Percentiles rank a stretch among this genome's conserved stretches.
Conservation (phyloP, 129 eudicot genomes). For the sunflower (Helianthus annuus) region HanXRQr2.0-SUNRISE NC_035436.2:194694923-194695422, state of each 20-base stretch:
- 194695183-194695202: conserved; percentile 92
- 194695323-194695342: conserved; percentile 11
- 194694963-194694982: conserved; percentile 84
- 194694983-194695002: conserved; percentile 76
- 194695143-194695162: conserved; percentile 96
- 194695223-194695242: conserved; percentile 63
- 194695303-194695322: conserved; percentile 18
- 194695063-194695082: conserved; percentile 34
- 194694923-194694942: conserved; percentile 54
- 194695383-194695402: neutral
- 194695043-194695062: conserved; percentile 36
- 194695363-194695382: conserved; percentile 5
- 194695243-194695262: conserved; percentile 12
- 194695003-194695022: conserved; percentile 55
- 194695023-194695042: conserved; percentile 39
- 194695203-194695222: conserved; percentile 95
- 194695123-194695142: conserved; percentile 97
- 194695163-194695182: conserved; percentile 84
- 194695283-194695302: conserved; percentile 5
- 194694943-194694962: conserved; percentile 90
- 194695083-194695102: conserved; percentile 50
- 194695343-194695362: conserved; percentile 14
- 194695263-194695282: conserved; percentile 10
- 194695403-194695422: neutral
- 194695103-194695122: conserved; percentile 82